These are phyloP conservation scores for Leucaena leucocephala DNA, from an alignment of 306 rosid genomes.

Conservation along the genomic window DNA sequence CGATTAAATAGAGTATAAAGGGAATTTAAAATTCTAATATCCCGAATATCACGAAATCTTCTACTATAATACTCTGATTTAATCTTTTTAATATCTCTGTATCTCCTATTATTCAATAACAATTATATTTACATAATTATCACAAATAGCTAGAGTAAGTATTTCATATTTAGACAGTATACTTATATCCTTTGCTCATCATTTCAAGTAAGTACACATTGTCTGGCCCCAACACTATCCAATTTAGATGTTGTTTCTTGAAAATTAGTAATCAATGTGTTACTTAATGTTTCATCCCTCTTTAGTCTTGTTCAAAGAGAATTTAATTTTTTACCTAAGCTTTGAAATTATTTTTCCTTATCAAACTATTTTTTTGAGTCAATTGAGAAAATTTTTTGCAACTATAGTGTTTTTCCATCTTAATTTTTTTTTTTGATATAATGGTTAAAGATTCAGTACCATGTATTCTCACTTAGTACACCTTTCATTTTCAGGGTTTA, in stretches of 20 bases:
- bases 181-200: not conserved
- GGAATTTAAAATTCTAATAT: too few species aligned
- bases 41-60: too few species aligned
- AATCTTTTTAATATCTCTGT: too few species aligned
- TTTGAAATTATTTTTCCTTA: not conserved
- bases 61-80: too few species aligned
- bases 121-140: too few species aligned
- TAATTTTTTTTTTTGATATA: not conserved
- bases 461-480: not conserved
- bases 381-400: not conserved
- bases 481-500: not conserved
- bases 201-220: not conserved
- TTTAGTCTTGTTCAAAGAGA: not conserved
- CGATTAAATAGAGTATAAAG: too few species aligned
- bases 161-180: not conserved
- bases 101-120: too few species aligned
- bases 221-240: not conserved
- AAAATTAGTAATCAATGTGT: conserved; percentile 5
- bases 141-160: not conserved
- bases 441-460: not conserved
- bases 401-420: not conserved
- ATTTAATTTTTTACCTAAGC: not conserved
- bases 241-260: not conserved
- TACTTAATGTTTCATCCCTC: not conserved
- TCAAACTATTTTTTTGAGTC: not conserved